Evolutionary conservation across 495 filamentous ascomycete genomes (phyloP).

Genomic region (Aspergillus diversus): DNA sequence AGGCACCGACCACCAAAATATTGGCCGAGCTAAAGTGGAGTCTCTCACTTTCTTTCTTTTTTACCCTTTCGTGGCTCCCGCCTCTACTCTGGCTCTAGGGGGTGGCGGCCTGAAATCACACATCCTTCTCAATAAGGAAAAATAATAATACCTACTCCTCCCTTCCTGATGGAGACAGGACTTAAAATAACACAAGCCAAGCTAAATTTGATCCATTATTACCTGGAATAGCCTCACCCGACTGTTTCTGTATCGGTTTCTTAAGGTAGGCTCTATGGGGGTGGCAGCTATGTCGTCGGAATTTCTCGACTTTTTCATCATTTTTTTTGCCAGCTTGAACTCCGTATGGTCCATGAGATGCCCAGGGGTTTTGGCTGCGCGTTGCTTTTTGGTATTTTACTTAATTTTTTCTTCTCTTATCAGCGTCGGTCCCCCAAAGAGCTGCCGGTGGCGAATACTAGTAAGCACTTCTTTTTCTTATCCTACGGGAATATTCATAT

Average conservation of each 20-base stretch:
- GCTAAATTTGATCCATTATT: too few species aligned
- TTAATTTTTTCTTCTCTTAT: too few species aligned
- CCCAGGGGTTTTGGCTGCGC: not conserved
- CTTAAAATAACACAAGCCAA: too few species aligned
- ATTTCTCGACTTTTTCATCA: not conserved
- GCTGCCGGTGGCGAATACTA: not conserved
- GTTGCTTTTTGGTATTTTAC: not conserved
- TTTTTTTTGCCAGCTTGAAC: not conserved
- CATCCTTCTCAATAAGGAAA: slow-evolving; percentile 3
- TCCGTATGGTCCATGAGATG: not conserved
- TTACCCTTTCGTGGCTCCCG: slow-evolving; percentile 7
- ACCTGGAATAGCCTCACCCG: not conserved
- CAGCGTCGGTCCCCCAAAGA: not conserved
- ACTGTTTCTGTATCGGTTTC: not conserved
- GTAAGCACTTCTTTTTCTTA: not conserved
- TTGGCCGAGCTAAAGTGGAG: slow-evolving; percentile 19
- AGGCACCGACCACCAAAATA: slow-evolving; percentile 26
- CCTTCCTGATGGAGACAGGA: not conserved
- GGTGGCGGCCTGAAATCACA: slow-evolving; percentile 36
- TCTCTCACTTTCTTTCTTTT: slow-evolving; percentile 33
- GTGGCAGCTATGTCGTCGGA: not conserved
- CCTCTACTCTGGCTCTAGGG: slow-evolving; percentile 39
- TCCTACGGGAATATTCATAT: not conserved
- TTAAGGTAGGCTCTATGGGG: not conserved
- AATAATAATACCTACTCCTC: slow-evolving; percentile 8